Evolutionary conservation across 805 yeast species (phyloP), one percentile per base, ranked within the genome.

Genomic region (Barnettozyma botsteinii): DNA sequence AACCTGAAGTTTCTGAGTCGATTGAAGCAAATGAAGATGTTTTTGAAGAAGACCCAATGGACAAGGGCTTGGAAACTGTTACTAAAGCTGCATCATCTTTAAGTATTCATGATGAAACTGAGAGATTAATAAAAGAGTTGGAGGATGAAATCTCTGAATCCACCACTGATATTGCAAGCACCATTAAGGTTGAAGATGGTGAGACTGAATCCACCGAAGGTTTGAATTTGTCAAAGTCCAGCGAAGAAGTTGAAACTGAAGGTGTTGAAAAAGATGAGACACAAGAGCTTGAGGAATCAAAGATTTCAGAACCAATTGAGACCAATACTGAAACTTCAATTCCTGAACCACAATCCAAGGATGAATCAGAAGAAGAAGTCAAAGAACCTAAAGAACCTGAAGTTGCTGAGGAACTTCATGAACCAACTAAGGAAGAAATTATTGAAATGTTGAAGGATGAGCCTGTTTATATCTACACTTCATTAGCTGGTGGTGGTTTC

Each of bases 401-500:
- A 18, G 34, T 30, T 10, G 33, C 21, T 5, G 54, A 41, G 25
- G 52, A 51, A 26, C 32, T 46, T 7, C 56, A 52, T 27, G 59
- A 55, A 29, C 60, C 60, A 36, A 51, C 56, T 4, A 51, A 39
- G 33, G 60, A 51, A 33, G 61, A 56, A 28, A 54, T 56, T 25
- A 51, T 55, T 37, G 59, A 52, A 37, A 7, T 47, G 22, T 32
- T 56, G 24, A 55, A 56, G 29, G 55, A 57, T 37, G 76, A 73
- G 47, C 89, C 93, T 3, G 79, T 87, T 18, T 86, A 77, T 59
- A 59, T 88, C 20, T 87, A 70, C 64, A 88, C 96, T 0, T 89
- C 96, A 0, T 67, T 87, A 32, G 91, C 95, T 0, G 94, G 95
- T 21, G 79, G 78, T 40, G 94, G 93, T 1, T 80, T 78, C 72